Percentiles rank a stretch among this genome's conserved stretches.
Evolutionary conservation across 73 alveolate species (phyloP).

Genomic region (Paramecium pentaurelia): DNA sequence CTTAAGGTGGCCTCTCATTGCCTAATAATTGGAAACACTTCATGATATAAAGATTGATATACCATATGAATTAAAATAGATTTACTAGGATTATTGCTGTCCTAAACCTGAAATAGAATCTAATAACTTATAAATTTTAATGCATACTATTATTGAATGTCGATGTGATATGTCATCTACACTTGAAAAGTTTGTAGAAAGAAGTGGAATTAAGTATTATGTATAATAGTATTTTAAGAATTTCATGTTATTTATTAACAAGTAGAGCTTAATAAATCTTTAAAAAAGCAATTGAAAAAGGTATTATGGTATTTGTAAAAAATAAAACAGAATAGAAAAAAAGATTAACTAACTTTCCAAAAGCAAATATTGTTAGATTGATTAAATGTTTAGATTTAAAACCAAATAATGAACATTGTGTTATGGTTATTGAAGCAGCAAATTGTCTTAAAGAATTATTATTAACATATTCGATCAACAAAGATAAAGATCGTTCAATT

Average conservation of each 20-base stretch:
- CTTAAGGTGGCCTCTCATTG: neutral
- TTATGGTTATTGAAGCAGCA: neutral
- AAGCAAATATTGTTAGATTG: neutral
- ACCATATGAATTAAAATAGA: neutral
- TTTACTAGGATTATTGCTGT: neutral
- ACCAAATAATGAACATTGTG: neutral
- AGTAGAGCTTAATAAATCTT: neutral
- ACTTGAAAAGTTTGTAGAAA: neutral
- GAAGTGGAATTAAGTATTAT: neutral
- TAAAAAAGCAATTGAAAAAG: neutral
- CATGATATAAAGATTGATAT: neutral
- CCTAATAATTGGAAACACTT: neutral
- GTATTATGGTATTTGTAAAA: neutral
- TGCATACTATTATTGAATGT: neutral
- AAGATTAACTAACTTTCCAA: neutral
- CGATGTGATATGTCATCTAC: neutral
- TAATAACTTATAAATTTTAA: neutral
- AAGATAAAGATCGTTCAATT: neutral
- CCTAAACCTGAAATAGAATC: slow-evolving; percentile 7
- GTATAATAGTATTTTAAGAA: neutral
- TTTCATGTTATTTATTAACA: neutral
- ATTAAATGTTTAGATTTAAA: neutral
- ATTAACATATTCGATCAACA: neutral
- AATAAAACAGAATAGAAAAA: neutral
- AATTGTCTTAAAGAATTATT: neutral